Evolutionary conservation across 2,329 filamentous ascomycete species (phyloP).

Genomic region (Scolecobasidium constrictum): DNA sequence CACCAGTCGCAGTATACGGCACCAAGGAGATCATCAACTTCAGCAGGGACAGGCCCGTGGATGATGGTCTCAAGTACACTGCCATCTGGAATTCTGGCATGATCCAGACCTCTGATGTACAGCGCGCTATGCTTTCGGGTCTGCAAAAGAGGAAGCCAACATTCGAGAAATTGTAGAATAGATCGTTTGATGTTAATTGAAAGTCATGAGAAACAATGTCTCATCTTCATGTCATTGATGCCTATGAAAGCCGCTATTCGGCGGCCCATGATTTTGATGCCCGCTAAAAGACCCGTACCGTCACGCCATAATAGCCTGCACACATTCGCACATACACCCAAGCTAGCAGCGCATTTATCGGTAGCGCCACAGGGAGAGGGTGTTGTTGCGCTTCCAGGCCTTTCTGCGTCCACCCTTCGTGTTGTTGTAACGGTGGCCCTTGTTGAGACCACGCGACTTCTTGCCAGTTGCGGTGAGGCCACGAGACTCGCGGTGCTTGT

Average conservation of each 20-base stretch:
- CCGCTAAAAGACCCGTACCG: background rate
- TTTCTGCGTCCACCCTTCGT: slow-evolving; percentile 93
- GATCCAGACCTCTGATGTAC: slow-evolving; percentile 70
- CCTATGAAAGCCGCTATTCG: background rate
- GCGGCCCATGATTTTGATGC: background rate
- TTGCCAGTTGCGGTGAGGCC: slow-evolving; percentile 98
- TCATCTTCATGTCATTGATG: background rate
- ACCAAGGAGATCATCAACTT: slow-evolving; percentile 83
- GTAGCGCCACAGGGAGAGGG: slow-evolving; percentile 97
- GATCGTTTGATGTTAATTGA: no score
- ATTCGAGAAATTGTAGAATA: slow-evolving; percentile 54
- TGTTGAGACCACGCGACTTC: slow-evolving; percentile 98
- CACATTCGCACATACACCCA: background rate
- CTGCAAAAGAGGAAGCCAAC: slow-evolving; percentile 67
- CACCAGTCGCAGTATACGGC: slow-evolving; percentile 75
- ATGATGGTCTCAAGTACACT: slow-evolving; percentile 77
- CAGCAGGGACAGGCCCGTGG: slow-evolving; percentile 64
- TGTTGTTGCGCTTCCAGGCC: slow-evolving; percentile 99
- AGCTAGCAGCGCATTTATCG: slow-evolving; percentile 48
- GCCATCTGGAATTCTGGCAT: slow-evolving; percentile 78
- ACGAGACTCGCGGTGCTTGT: slow-evolving; percentile 99
- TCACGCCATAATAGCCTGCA: background rate
- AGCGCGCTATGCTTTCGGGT: slow-evolving; percentile 62
- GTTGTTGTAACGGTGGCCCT: slow-evolving; percentile 99
- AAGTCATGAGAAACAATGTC: background rate